These are phyloP conservation scores for Pichia nakasei DNA, from an alignment of 805 yeast genomes.

Conservation along the genomic window DNA sequence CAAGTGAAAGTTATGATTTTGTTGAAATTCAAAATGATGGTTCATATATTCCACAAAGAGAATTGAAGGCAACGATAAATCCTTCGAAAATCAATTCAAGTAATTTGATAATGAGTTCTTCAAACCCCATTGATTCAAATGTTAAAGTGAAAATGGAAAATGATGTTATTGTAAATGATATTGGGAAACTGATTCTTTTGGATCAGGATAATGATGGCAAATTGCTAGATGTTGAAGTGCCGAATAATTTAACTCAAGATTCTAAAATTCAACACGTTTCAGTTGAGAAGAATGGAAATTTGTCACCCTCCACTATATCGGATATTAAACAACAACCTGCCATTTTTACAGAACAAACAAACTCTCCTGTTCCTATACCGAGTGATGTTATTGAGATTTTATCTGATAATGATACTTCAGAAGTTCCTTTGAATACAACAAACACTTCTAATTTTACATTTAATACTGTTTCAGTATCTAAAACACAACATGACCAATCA, in stretches of 20 bases:
- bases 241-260: not conserved
- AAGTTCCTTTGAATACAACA: too few relatives aligned
- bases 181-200: constrained; percentile 3
- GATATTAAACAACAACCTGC: too few relatives aligned
- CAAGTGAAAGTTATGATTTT: constrained; percentile 49
- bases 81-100: constrained; percentile 1
- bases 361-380: not conserved
- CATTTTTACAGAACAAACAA: not conserved
- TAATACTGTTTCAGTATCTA: too few relatives aligned
- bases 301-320: too few relatives aligned
- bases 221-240: not conserved
- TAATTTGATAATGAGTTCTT: not conserved
- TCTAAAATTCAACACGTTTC: not conserved
- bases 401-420: constrained; percentile 6
- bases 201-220: constrained; percentile 6
- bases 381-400: constrained; percentile 5
- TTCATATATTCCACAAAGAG: constrained; percentile 42
- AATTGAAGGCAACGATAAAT: constrained; percentile 2
- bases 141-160: constrained; percentile 8
- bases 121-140: not conserved
- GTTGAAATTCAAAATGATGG: constrained; percentile 69
- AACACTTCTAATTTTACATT: too few relatives aligned
- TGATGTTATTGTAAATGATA: constrained; percentile 5
- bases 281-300: not conserved
- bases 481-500: not conserved